Conservation (phyloP, 371 early-diverging fungal species). For the Mucor piriformis region DNA sequence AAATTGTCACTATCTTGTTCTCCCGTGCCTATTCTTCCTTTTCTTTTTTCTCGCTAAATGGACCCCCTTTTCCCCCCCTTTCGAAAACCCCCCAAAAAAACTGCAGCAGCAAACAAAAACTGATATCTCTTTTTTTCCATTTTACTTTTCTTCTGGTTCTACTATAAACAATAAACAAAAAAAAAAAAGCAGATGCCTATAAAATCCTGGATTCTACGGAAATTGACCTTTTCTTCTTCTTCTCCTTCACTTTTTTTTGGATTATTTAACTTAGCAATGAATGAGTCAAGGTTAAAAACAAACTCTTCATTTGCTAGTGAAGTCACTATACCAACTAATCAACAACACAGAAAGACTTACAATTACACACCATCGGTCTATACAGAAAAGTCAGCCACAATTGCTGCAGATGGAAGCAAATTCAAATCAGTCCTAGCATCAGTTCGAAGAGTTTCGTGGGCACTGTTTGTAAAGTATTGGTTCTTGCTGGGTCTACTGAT, state of each 20-base stretch:
- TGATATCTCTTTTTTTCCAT: constrained; percentile 10
- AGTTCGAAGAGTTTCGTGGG: constrained; percentile 5
- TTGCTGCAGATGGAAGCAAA: constrained; percentile 13
- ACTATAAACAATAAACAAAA: constrained; percentile 17
- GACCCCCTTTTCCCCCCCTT: not conserved
- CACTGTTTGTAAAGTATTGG: constrained; percentile 33
- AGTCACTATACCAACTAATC: constrained; percentile 12
- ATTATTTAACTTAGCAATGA: constrained; percentile 29
- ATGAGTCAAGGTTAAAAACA: constrained; percentile 31
- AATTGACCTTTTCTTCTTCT: constrained; percentile 14
- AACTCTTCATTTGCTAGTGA: constrained; percentile 29
- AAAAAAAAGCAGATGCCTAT: constrained; percentile 16
- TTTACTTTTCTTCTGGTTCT: constrained; percentile 20
- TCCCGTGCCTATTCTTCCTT: not conserved
- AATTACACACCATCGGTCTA: constrained; percentile 16
- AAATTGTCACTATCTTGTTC: not conserved
- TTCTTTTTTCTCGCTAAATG: not conserved
- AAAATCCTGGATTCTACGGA: constrained; percentile 19
- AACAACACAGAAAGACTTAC: constrained; percentile 4
- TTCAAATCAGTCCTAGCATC: constrained; percentile 35
- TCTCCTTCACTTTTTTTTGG: constrained; percentile 32
- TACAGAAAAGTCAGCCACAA: constrained; percentile 25
- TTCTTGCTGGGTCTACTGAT: constrained; percentile 57
- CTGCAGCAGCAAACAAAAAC: constrained; percentile 3
- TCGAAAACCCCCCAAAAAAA: not conserved